Percentiles rank a stretch among this genome's conserved stretches.
Evolutionary conservation across 1,284 basidiomycete genomes (phyloP).

Genomic region (Inonotus obliquus): DNA sequence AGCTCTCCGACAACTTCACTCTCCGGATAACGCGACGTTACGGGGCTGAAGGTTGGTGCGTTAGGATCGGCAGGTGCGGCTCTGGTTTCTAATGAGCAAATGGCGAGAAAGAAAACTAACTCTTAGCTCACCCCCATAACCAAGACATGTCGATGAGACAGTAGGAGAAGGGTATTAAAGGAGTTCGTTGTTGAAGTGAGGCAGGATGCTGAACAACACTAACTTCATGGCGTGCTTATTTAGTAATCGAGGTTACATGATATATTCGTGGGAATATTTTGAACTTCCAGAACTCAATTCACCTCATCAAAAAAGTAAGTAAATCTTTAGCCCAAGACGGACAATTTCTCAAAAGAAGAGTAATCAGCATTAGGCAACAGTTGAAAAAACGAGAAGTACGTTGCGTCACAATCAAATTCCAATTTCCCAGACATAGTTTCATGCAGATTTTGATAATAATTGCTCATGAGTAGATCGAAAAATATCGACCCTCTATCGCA

Average conservation of each 20-base stretch:
- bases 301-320: too few species aligned
- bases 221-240: too few species aligned
- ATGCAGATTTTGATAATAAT: background rate
- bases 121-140: slow-evolving; percentile 18
- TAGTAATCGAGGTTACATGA: background rate
- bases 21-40: slow-evolving; percentile 49
- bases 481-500: too few species aligned
- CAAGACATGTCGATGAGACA: slow-evolving; percentile 12
- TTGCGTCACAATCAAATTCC: too few species aligned
- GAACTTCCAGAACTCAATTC: too few species aligned
- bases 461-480: too few species aligned
- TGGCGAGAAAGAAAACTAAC: background rate
- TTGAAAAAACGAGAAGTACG: too few species aligned
- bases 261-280: background rate
- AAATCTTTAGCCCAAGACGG: background rate
- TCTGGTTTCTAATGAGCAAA: slow-evolving; percentile 30
- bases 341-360: too few species aligned
- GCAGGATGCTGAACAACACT: too few species aligned
- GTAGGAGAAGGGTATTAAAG: background rate
- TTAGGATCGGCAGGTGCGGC: slow-evolving; percentile 53
- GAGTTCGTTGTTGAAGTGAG: background rate
- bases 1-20: slow-evolving; percentile 70
- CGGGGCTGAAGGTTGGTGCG: slow-evolving; percentile 77
- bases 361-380: too few species aligned
- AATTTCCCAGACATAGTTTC: background rate